These are phyloP conservation scores for Salisapilia sapeloensis DNA, from an alignment of 352 stramenopile species.

Conservation along the genomic window DNA sequence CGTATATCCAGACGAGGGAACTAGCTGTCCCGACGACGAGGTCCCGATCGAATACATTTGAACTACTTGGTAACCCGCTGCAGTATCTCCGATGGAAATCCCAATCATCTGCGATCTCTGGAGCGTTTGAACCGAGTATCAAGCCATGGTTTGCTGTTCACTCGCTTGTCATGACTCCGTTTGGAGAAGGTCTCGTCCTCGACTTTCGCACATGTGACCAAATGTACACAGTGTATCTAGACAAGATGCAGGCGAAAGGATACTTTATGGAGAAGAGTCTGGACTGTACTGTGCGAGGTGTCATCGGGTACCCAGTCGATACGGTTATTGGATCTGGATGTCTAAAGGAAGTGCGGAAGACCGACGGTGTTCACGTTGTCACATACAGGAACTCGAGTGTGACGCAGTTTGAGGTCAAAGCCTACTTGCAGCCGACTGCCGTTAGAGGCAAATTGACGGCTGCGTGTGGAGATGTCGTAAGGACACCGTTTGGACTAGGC, in stretches of 20 bases:
- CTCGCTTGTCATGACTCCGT: constrained; percentile 34
- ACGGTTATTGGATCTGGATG: constrained; percentile 53
- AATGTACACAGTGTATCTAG: constrained; percentile 38
- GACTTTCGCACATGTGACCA: constrained; percentile 20
- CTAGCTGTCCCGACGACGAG: constrained; percentile 6
- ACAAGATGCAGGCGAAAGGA: constrained; percentile 17
- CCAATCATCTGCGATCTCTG: constrained; percentile 3
- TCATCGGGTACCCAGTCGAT: constrained; percentile 38
- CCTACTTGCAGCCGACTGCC: constrained; percentile 37
- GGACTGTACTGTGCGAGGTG: constrained; percentile 20
- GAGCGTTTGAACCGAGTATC: constrained; percentile 2
- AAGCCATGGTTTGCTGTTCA: constrained; percentile 1
- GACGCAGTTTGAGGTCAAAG: constrained; percentile 18
- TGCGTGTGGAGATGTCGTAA: constrained; percentile 54
- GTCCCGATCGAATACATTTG: constrained; percentile 38
- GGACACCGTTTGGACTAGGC: constrained; percentile 58
- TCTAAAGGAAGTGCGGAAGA: constrained; percentile 29
- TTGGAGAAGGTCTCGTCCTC: constrained; percentile 43
- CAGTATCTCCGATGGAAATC: constrained; percentile 38
- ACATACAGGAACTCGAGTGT: constrained; percentile 33
- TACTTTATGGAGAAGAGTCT: constrained; percentile 23
- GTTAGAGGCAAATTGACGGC: constrained; percentile 43
- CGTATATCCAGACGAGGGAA: constrained; percentile 33
- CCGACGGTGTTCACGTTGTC: constrained; percentile 57
- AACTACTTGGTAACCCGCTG: constrained; percentile 52